These are phyloP conservation scores for Alternaria incomplexa DNA, from an alignment of 2,329 filamentous ascomycete species.

Conservation along the genomic window DNA sequence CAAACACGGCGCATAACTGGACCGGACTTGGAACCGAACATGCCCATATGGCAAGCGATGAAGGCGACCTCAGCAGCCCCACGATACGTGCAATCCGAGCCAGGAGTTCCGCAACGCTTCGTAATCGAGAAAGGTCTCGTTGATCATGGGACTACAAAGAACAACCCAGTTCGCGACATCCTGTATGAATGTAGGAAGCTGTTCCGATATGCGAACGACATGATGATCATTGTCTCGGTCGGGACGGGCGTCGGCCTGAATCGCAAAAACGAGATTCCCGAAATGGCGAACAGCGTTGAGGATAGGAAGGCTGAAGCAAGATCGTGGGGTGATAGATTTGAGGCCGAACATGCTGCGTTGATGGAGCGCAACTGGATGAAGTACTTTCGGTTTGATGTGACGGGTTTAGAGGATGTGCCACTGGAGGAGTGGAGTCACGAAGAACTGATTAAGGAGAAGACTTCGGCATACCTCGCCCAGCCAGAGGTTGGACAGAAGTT, in stretches of 20 bases:
- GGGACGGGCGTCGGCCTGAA: conserved; percentile 34
- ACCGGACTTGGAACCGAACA: conserved; percentile 33
- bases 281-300: conserved; percentile 37
- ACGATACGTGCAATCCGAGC: conserved; percentile 25
- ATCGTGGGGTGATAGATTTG: conserved; percentile 29
- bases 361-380: conserved; percentile 41
- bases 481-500: conserved; percentile 33
- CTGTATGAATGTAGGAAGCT: conserved; percentile 41
- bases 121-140: conserved; percentile 39
- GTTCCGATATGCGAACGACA: conserved; percentile 39
- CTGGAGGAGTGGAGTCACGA: conserved; percentile 39
- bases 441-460: conserved; percentile 37
- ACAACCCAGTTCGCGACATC: conserved; percentile 41
- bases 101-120: conserved; percentile 19
- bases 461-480: conserved; percentile 31
- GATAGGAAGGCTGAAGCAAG: conserved; percentile 27
- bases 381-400: conserved; percentile 42
- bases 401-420: conserved; percentile 32
- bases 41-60: conserved; percentile 37
- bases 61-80: conserved; percentile 32
- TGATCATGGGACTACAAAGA: conserved; percentile 40
- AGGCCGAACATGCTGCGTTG: conserved; percentile 28
- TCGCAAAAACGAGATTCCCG: conserved; percentile 20
- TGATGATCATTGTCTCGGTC: conserved; percentile 40
- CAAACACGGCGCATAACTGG: conserved; percentile 38